Evolutionary conservation across 1,284 basidiomycete genomes (phyloP).

Genomic region (Ceratobasidium sp.): DNA sequence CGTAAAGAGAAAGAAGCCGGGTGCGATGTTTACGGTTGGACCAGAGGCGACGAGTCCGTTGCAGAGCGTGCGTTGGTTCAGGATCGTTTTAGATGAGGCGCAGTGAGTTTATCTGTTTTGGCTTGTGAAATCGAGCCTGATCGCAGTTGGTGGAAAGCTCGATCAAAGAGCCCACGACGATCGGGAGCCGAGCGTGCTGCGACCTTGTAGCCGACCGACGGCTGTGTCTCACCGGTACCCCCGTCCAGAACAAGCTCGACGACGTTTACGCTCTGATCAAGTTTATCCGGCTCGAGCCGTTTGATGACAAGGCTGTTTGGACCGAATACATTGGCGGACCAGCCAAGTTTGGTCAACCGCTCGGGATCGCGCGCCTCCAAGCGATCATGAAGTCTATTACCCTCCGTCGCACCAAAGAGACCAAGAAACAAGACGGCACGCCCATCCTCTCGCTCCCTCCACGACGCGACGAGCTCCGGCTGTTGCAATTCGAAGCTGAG

Average conservation of each 20-base stretch:
- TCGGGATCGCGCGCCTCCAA: conserved; percentile 93
- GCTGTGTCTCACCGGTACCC: conserved; percentile 95
- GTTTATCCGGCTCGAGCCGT: conserved; percentile 91
- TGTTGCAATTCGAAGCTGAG: conserved; percentile 83
- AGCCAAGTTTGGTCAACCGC: conserved; percentile 90
- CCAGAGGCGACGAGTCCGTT: conserved; percentile 83
- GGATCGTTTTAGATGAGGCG: conserved; percentile 97
- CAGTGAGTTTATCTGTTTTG: conserved; percentile 72
- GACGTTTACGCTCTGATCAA: conserved; percentile 97
- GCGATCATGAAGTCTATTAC: conserved; percentile 98
- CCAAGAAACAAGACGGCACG: conserved; percentile 81
- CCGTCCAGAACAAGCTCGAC: conserved; percentile 98
- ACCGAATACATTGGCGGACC: conserved; percentile 91
- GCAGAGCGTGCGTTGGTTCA: conserved; percentile 97
- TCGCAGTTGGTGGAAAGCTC: conserved; percentile 64
- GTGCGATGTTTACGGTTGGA: conserved; percentile 48
- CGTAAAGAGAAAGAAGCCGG: conserved; percentile 57
- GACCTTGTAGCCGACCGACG: conserved; percentile 94
- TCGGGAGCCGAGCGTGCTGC: conserved; percentile 94
- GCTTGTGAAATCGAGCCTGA: conserved; percentile 25
- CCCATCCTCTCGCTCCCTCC: conserved; percentile 89
- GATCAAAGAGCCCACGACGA: conserved; percentile 95
- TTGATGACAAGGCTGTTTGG: conserved; percentile 94
- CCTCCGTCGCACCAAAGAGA: conserved; percentile 95
- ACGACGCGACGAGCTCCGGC: conserved; percentile 84